Conservation (phyloP, 2,329 filamentous ascomycete genomes). For the Aspergillus hortae region DNA sequence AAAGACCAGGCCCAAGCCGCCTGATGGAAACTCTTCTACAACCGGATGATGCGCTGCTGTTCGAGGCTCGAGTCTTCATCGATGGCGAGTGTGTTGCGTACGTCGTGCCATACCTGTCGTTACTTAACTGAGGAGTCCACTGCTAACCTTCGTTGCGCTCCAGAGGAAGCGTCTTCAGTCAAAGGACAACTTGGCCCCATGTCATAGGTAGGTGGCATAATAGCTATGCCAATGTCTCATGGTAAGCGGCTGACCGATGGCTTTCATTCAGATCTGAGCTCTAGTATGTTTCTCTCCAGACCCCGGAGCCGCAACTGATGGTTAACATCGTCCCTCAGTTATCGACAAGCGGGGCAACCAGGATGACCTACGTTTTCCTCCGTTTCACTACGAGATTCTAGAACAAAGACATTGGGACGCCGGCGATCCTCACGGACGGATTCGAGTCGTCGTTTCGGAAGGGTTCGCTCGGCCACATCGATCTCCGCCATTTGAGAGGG, state of each 20-base stretch:
- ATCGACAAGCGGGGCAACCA: slow-evolving; percentile 56
- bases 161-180: slow-evolving; percentile 56
- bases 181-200: slow-evolving; percentile 51
- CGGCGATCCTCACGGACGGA: slow-evolving; percentile 66
- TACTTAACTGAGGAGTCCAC: background rate
- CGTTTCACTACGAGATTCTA: slow-evolving; percentile 66
- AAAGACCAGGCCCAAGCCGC: slow-evolving; percentile 57
- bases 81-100: slow-evolving; percentile 65
- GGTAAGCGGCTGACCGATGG: background rate
- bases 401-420: slow-evolving; percentile 69
- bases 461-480: slow-evolving; percentile 56
- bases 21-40: slow-evolving; percentile 56
- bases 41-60: slow-evolving; percentile 54
- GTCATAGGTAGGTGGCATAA: slow-evolving; percentile 42
- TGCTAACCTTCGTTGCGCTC: background rate
- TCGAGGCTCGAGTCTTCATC: slow-evolving; percentile 65
- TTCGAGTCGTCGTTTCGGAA: slow-evolving; percentile 74
- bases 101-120: slow-evolving; percentile 20
- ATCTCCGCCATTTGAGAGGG: slow-evolving; percentile 56
- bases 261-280: slow-evolving; percentile 30
- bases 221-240: background rate
- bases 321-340: slow-evolving; percentile 18
- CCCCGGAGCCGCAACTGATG: background rate
- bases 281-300: slow-evolving; percentile 24
- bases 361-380: slow-evolving; percentile 66